Base-by-base conservation (phyloP, 345 rosid genomes). In the Sonneratia caseolaris region DNA sequence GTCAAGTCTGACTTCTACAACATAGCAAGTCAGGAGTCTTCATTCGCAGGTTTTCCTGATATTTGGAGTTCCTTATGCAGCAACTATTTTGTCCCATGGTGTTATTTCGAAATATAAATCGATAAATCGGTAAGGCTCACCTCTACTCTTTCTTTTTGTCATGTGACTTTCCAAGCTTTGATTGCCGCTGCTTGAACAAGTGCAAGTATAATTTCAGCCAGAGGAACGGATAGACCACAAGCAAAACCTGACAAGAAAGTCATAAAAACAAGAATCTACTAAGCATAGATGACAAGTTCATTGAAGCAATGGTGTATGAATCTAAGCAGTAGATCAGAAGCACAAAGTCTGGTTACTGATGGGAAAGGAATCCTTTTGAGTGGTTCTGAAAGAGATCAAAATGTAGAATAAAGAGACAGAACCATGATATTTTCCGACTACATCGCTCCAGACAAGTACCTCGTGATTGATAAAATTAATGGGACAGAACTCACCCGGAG, bases 141-240 rank as follows among this genome's bases (percentile, higher is more conserved):
- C 72, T 68, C 84, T 85, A 87, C 22, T 53, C 80, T 72, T 78
- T 79, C 81, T 85, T 89, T 84, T 85, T 83, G 81, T 74, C 74
- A 5, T 72, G 88, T 8, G 12, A 79, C 76, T 82, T 85, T 11
- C 86, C 79, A 47, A 91, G 82, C 77, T 88, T 94, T 38, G 86
- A 81, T 64, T 68, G 79, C 37, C 97, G 80, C 71, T 91, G 98
- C 81, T 83, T 91, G 76, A 88, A 77, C 78, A 94, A 73, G 78
- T 90, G 86, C 68, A 82, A 76, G 83, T 90, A 91, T 61, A 91
- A 92, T 69, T 83, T 91, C 73, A 89, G 71, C 93, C 91, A 89
- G 64, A 83, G 83, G 77, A 94, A 83, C 10, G 97, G 98, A 67
- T 91, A 94, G 66, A 80, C 38, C 67, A 87, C 62, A 74, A 94